These are phyloP conservation scores for Tricladium varicosporioides DNA, from an alignment of 2,329 filamentous ascomycete species.

Conservation along the genomic window DNA sequence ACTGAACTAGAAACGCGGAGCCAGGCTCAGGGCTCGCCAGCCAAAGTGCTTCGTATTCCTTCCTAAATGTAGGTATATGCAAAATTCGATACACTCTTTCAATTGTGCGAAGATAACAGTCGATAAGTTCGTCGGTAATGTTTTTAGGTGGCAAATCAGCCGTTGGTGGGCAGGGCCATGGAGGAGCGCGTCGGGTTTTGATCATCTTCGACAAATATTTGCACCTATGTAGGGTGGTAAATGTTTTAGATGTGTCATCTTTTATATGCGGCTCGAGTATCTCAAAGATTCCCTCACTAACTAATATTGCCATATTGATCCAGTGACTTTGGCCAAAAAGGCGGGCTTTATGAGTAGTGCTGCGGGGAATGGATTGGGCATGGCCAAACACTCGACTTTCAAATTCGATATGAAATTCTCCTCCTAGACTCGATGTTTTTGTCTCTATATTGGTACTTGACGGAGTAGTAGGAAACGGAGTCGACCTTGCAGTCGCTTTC, in stretches of 20 bases:
- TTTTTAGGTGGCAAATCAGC: conserved; percentile 45
- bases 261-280: conserved; percentile 41
- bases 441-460: conserved; percentile 37
- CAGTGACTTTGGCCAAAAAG: conserved; percentile 58
- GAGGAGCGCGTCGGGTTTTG: conserved; percentile 46
- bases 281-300: conserved; percentile 44
- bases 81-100: conserved; percentile 50
- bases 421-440: conserved; percentile 38
- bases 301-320: conserved; percentile 48
- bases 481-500: conserved; percentile 23
- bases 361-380: conserved; percentile 37
- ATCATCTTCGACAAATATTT: conserved; percentile 53
- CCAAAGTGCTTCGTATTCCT: conserved; percentile 53
- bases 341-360: conserved; percentile 53
- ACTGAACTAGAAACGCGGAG: conserved; percentile 49
- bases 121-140: conserved; percentile 46
- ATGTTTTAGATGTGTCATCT: conserved; percentile 38
- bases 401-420: conserved; percentile 43
- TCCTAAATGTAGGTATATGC: conserved; percentile 49
- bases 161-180: conserved; percentile 45
- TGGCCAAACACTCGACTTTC: conserved; percentile 36
- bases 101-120: conserved; percentile 46
- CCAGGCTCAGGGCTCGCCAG: conserved; percentile 30
- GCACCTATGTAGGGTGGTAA: conserved; percentile 44
- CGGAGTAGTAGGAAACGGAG: conserved; percentile 17